Evolutionary conservation across 805 yeast species (phyloP).

Genomic region (Candida nitratophila): DNA sequence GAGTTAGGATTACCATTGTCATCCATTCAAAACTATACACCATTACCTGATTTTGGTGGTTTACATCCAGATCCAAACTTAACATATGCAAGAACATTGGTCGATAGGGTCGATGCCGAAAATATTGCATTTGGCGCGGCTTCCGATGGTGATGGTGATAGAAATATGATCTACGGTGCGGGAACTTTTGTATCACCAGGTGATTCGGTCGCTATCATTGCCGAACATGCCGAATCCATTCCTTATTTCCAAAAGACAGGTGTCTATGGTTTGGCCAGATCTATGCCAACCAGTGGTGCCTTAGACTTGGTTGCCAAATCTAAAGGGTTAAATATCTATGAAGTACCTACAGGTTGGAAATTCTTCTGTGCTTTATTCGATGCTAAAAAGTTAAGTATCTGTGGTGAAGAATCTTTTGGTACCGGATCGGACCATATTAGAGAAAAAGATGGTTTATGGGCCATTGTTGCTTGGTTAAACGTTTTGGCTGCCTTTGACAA

Average conservation of each 20-base stretch:
- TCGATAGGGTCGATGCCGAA: constrained; percentile 74
- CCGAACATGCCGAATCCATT: constrained; percentile 81
- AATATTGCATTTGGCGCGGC: constrained; percentile 94
- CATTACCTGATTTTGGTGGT: constrained; percentile 92
- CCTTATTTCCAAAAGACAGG: constrained; percentile 90
- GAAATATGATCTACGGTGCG: constrained; percentile 97
- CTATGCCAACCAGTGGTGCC: constrained; percentile 97
- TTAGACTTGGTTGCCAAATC: constrained; percentile 82
- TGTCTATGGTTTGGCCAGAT: constrained; percentile 87
- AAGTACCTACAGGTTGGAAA: constrained; percentile 99
- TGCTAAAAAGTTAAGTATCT: constrained; percentile 85
- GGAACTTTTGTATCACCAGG: constrained; percentile 96
- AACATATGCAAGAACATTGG: constrained; percentile 87
- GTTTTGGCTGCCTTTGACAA: constrained; percentile 77
- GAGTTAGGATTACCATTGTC: constrained; percentile 71
- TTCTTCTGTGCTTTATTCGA: constrained; percentile 95
- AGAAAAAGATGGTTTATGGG: constrained; percentile 98
- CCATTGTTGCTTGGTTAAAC: constrained; percentile 94
- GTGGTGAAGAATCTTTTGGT: constrained; percentile 98
- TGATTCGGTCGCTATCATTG: constrained; percentile 94
- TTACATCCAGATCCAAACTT: constrained; percentile 97
- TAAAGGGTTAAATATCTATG: constrained; percentile 71
- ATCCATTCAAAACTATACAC: constrained; percentile 71
- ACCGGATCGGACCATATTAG: constrained; percentile 97
- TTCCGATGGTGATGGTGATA: constrained; percentile 98